A percentile compares a stretch with the other conserved stretches of the same genome.
Conservation (phyloP, 805 yeast species). For the Metschnikowia similis region DNA sequence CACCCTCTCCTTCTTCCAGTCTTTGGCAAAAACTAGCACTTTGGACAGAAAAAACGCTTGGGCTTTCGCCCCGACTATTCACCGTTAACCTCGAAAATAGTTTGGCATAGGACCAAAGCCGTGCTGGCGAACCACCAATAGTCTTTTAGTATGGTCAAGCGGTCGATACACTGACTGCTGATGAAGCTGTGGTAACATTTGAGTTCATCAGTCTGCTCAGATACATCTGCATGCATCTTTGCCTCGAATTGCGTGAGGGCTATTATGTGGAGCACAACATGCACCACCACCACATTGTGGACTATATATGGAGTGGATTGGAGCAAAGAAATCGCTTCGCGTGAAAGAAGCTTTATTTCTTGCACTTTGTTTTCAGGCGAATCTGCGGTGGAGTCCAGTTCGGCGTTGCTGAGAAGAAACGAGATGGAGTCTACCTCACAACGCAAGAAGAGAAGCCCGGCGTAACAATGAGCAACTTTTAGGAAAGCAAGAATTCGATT, state of each 20-base stretch:
- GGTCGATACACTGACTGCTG: background rate
- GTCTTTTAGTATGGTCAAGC: background rate
- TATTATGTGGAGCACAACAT: conserved; percentile 1
- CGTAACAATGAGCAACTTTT: conserved; percentile 2
- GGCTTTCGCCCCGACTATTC: background rate
- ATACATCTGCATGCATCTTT: background rate
- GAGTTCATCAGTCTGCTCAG: background rate
- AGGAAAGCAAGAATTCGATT: background rate
- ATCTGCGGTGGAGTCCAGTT: background rate
- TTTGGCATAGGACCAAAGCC: conserved; percentile 1
- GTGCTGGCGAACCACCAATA: conserved; percentile 4
- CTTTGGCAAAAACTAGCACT: conserved; percentile 3
- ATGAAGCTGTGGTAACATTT: background rate
- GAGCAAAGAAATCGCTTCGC: background rate
- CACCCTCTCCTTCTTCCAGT: conserved; percentile 13
- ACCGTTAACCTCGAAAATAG: background rate
- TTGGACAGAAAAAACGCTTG: too few species aligned
- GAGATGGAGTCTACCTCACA: conserved; percentile 3
- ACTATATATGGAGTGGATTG: background rate
- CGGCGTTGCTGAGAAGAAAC: conserved; percentile 1
- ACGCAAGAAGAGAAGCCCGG: background rate
- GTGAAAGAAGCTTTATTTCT: background rate
- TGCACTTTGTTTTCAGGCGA: background rate
- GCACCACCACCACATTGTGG: conserved; percentile 4
- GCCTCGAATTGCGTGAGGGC: conserved; percentile 2